Evolutionary conservation across 2,329 filamentous ascomycete species (phyloP), one percentile per base, ranked within the genome.

Genomic region (Tolypocladium album): DNA sequence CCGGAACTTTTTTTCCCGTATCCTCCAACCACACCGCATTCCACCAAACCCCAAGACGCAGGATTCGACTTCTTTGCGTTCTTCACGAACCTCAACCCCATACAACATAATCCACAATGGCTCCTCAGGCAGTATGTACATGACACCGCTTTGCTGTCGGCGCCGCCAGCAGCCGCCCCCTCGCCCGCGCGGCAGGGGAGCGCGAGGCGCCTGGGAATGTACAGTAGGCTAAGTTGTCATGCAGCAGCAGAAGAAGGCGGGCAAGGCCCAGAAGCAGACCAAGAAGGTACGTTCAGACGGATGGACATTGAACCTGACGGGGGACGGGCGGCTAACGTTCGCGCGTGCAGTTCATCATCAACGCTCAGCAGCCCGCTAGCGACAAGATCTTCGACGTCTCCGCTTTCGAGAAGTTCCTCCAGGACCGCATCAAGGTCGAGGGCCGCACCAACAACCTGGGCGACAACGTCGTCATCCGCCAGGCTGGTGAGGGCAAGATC

Each of bases 321-420:
- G 40, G 47, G 11, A 36, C n/a, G 12, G 20, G 31, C 31, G 36
- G 50, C 50, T 53, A 13, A 53, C 50, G 17, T 22, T 17, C 17
- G 22, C 36, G 17, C 13, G 31, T 62, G 59, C 70, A 95, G 93
- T 99, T 91, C 88, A 88, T 96, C 84, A 97, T 99, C 90, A 96
- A 99, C 84, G 93, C 92, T 79, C 92, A 90, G 74, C 93, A 97
- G 83, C 94, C 94, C 73, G 92, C 92, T 71, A 90, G 87, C 83
- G 94, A 99, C 87, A 97, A 97, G 88, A 99, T 99, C 87, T 97
- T 99, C 87, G 94, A 99, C 79, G 88, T 96, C 78, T 87, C 90
- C 73, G 92, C 92, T 70, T 99, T 99, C 79, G 92, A 97, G 84
- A 97, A 97, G 88, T 99, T 99, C 89, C 90, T 99, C 66, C 92